Percentiles rank a stretch among this genome's conserved stretches.
These are phyloP conservation scores for Lycium ferocissimum DNA, from an alignment of 257 asterid species.

Conservation along the genomic window DNA sequence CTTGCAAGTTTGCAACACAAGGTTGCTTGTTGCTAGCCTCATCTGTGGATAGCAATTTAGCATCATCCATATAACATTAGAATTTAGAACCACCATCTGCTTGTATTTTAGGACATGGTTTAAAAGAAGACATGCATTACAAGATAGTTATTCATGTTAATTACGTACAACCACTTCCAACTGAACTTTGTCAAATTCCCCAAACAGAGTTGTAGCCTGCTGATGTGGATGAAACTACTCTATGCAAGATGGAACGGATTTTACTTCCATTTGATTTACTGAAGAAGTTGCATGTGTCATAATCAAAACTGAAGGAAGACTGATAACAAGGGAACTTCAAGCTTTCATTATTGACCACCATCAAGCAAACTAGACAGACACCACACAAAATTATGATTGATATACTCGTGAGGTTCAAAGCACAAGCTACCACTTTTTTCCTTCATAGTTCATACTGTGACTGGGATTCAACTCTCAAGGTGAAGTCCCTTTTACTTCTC, in stretches of 20 bases:
- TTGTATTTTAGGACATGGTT: neutral
- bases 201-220: neutral
- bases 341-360: constrained; percentile 19
- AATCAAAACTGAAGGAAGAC: neutral
- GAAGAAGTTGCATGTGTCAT: neutral
- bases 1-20: constrained; percentile 11
- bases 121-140: neutral
- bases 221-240: neutral
- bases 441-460: neutral
- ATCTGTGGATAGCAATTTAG: neutral
- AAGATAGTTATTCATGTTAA: constrained; percentile 3
- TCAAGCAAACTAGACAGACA: neutral
- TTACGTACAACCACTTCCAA: neutral
- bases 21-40: neutral
- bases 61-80: neutral
- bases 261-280: neutral
- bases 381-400: neutral
- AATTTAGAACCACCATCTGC: neutral
- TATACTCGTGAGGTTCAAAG: neutral
- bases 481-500: constrained; percentile 21
- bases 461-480: neutral
- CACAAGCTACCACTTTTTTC: constrained; percentile 1
- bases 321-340: neutral
- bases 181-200: constrained; percentile 13
- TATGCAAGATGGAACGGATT: neutral